A percentile compares a stretch with the other conserved stretches of the same genome.
Evolutionary conservation across 192 early-diverging fungal genomes (phyloP).

Genomic region (Mortierella hygrophila): DNA sequence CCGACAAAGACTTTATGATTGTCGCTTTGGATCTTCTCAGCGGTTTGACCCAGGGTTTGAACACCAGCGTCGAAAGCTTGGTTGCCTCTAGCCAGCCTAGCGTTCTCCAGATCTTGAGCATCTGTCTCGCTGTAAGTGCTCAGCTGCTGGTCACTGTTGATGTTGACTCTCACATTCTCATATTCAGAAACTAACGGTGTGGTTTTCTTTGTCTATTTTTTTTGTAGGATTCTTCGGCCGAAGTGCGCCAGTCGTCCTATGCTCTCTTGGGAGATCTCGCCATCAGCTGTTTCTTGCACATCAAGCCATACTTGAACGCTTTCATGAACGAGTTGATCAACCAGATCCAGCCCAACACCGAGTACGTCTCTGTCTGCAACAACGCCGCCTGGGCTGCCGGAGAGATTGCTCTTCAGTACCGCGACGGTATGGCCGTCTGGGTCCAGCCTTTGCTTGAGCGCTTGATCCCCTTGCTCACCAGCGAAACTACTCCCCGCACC

Average conservation of each 20-base stretch:
- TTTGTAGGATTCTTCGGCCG: constrained; percentile 67
- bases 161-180: no score
- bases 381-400: constrained; percentile 99
- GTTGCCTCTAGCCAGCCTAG: constrained; percentile 79
- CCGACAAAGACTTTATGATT: constrained; percentile 97
- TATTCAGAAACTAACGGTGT: not conserved
- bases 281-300: constrained; percentile 87
- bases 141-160: not conserved
- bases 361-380: constrained; percentile 91
- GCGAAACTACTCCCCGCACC: constrained; percentile 74
- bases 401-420: constrained; percentile 92
- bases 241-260: constrained; percentile 96
- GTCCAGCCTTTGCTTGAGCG: constrained; percentile 84
- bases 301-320: constrained; percentile 83
- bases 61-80: constrained; percentile 78
- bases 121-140: constrained; percentile 82
- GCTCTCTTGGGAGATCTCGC: constrained; percentile 97
- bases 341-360: constrained; percentile 81
- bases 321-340: constrained; percentile 84
- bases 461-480: constrained; percentile 86
- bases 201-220: not conserved
- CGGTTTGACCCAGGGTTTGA: constrained; percentile 94
- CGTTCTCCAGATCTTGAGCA: constrained; percentile 81
- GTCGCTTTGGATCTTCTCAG: constrained; percentile 95
- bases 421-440: constrained; percentile 85